Evolutionary conservation across 495 filamentous ascomycete genomes (phyloP), one percentile per base, ranked within the genome.

Genomic region (Jackrogersella minutella): DNA sequence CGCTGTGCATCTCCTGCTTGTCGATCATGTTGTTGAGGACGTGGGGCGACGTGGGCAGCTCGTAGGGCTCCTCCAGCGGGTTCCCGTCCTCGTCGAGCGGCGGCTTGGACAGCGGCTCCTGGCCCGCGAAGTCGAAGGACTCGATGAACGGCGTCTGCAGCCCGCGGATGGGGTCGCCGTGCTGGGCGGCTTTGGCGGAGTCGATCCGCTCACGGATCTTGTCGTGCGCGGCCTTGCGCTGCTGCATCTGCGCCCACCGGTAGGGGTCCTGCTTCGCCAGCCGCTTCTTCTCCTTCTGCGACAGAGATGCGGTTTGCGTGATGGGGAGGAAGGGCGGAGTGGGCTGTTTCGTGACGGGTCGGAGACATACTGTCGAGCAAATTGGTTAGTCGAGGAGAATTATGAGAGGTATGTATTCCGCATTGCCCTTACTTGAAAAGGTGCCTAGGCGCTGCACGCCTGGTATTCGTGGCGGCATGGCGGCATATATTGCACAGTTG

Each of bases 111-210:
- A 73, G 39, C 19, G 68, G 46, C 5, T 55, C 67, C 58, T 83
- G 81, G 30, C 81, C 81, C 36, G 74, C 84, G 3, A 84, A 84
- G 72, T 92, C 88, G 74, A 99, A 87, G 40, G 91, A 90, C 78
- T 91, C 83, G 73, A 97, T 78, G 76, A 97, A 99, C 33, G 92
- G 84, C 10, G 96, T 97, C 5, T 83, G 73, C 36, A 87, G 77
- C 68, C 93, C 93, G 54, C 87, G 82, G 68, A 98, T 84, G 0
- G 93, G 91, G 77, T 96, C 86, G 24, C 92, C 93, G 49, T 87
- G 69, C 26, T 80, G 81, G 21, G 76, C 82, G 28, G 85, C 79
- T 56, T 91, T 86, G 66, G 88, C 77, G 50, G 82, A 72, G 31
- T 85, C 74, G 56, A 97, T 85, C 40, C 83, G 86, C 58, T 84